Conservation (phyloP, 139 green algal species). For the Coelastrella sp. region DNA sequence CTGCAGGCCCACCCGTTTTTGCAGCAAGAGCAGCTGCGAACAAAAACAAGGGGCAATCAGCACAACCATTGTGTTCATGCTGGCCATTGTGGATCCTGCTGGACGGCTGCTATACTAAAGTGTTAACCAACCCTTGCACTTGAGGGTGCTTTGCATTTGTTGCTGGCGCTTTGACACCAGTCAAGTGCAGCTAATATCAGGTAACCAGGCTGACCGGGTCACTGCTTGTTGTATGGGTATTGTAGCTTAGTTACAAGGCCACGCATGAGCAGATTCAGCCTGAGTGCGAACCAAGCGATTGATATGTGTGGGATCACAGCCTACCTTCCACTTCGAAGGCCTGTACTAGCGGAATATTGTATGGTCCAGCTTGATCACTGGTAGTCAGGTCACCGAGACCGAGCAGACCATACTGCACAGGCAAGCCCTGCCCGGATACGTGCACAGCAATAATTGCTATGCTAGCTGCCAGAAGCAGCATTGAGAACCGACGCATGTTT, state of each 20-base stretch:
- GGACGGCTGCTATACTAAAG: no score
- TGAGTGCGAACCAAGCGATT: no score
- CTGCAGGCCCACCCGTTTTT: slow-evolving; percentile 36
- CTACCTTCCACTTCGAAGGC: slow-evolving; percentile 34
- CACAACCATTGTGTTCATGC: no score
- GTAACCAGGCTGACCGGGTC: not conserved
- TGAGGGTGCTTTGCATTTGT: no score
- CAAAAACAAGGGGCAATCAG: not conserved
- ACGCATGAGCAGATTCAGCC: not conserved
- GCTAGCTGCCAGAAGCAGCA: not conserved
- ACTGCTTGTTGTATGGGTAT: no score
- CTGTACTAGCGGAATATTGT: slow-evolving; percentile 22
- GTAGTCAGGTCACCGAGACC: slow-evolving; percentile 36
- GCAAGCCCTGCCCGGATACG: slow-evolving; percentile 16
- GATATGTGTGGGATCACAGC: not conserved
- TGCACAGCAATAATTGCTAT: not conserved
- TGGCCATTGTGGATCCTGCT: no score
- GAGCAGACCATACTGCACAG: slow-evolving; percentile 42
- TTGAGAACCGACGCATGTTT: not conserved
- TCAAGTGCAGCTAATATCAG: not conserved
- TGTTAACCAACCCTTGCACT: no score
- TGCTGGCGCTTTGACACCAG: not conserved
- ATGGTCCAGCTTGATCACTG: slow-evolving; percentile 29
- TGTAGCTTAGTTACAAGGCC: no score
- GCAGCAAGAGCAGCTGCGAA: slow-evolving; percentile 37